These are phyloP conservation scores for Trametes polyzona DNA, from an alignment of 1,284 basidiomycete genomes.

Conservation along the genomic window DNA sequence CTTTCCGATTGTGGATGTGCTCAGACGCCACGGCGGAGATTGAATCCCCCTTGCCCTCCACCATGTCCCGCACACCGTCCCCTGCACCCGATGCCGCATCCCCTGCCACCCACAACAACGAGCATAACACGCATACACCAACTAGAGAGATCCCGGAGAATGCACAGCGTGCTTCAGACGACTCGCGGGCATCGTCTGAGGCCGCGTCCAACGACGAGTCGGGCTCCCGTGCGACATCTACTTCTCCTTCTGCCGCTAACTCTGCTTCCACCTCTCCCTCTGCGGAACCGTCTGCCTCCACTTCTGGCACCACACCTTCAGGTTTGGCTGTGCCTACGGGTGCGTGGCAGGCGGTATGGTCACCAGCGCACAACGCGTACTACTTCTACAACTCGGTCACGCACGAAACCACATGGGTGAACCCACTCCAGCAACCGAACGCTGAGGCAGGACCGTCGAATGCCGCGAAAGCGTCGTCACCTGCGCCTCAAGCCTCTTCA, in stretches of 20 bases:
- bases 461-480: constrained; percentile 30
- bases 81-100: constrained; percentile 19
- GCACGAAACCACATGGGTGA: constrained; percentile 87
- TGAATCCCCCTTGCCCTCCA: constrained; percentile 23
- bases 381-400: constrained; percentile 87
- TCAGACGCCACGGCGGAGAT: constrained; percentile 17
- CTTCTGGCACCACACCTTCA: constrained; percentile 10
- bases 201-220: constrained; percentile 6
- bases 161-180: not conserved
- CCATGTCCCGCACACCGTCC: constrained; percentile 26
- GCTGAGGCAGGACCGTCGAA: constrained; percentile 27
- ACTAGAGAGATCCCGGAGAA: constrained; percentile 2
- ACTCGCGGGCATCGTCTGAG: constrained; percentile 14
- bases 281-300: constrained; percentile 8
- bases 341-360: constrained; percentile 87
- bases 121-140: constrained; percentile 1
- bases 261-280: constrained; percentile 13
- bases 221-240: constrained; percentile 5
- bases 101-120: constrained; percentile 3
- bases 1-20: constrained; percentile 5
- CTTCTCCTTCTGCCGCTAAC: constrained; percentile 10
- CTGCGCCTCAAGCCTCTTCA: constrained; percentile 31
- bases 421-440: constrained; percentile 63
- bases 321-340: constrained; percentile 33
- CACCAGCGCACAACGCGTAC: constrained; percentile 81